Base-by-base conservation (phyloP, 345 rosid genomes). In the Salix purpurea region DNA sequence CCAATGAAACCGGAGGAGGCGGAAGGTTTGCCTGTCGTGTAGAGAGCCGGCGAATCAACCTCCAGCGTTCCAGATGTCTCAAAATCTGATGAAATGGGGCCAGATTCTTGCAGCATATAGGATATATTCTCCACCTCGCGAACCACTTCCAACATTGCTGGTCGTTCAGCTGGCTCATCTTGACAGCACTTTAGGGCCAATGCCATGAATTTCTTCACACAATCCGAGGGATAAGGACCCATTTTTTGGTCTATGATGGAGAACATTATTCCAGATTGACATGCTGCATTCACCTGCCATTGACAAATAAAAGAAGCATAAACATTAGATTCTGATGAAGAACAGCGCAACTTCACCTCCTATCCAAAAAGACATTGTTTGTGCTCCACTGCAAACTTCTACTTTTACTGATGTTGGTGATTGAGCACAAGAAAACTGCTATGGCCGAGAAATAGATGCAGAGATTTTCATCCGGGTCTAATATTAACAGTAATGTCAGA, bases 91-190 rank as follows among this genome's bases (percentile, higher is more conserved):
- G 65, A 72, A 19, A 80, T 62, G 21, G 74, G 32, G 32, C 65
- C 65, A 48, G 64, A 64, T 24, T 76, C 77, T 42, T 81, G 76
- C 64, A 88, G 39, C 84, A 75, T 19, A 14, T 30, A 56, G 50
- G 74, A 67, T 23, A 88, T 66, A 66, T 85, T 79, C 81, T 87
- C 91, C 19, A 87, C 76, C 81, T 88, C 88, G 73, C 90, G 77
- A 34, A 87, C 91, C 15, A 84, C 81, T 50, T 84, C 85, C 76
- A 74, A 62, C 88, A 88, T 88, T 48, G 83, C 30, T 23, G 85
- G 91, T 39, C 90, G 79, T 28, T 19, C 36, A 44, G 82, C 79
- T 1, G 81, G 81, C 12, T 78, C 65, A 40, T 87, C 87, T 65
- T 58, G 72, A 28, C 86, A 83, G 74, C 90, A 88, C 65, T 48